Evolutionary conservation across 2,329 filamentous ascomycete species (phyloP), one percentile per base, ranked within the genome.

Genomic region (Trichoderma sp.): DNA sequence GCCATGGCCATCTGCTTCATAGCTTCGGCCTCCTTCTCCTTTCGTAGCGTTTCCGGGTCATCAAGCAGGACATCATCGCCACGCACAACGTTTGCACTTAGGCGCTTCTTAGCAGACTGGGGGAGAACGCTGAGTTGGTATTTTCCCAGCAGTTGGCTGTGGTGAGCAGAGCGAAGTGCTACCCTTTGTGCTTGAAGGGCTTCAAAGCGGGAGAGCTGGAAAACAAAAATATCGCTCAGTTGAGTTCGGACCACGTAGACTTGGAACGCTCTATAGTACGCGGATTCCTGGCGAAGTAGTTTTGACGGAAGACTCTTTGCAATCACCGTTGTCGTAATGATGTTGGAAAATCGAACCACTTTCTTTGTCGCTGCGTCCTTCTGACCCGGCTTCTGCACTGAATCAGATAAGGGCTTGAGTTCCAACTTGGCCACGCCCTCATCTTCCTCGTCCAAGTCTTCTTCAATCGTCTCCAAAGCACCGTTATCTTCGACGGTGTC

Each of bases 261-360:
- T 73, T 93, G 89, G 78, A 97, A 97, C 11, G 93, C 93, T 71
- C 92, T 91, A 81, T 94, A 95, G 80, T 97, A 97, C 5, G 94
- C 92, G 4, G 91, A 90, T 75, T 96, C 92, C 76, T 87, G 83
- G 69, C 83, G 84, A 29, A 79, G 69, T 35, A 89, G 79, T 80
- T 85, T 82, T 68, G 85, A 81, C 11, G 86, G 86, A 21, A 89
- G 80, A 43, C 79, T 80, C 74, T 83, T 83, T 29, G 86, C 84
- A 53, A 83, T 78, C 47, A 83, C 80, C 70, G 77, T 81, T 73
- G 79, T 79, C 52, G 80, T 81, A 71, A 83, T 80, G 66, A 82
- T 80, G 71, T 89, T 85, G 1, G 89, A 90, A 77, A 95, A 95
- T 65, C 90, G 91, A 37, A 95, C 92, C 0, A 87, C 89, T 82